Percentiles rank a stretch among this genome's conserved stretches.
Conservation (phyloP, 345 rosid genomes). For the Populus ilicifolia region DNA sequence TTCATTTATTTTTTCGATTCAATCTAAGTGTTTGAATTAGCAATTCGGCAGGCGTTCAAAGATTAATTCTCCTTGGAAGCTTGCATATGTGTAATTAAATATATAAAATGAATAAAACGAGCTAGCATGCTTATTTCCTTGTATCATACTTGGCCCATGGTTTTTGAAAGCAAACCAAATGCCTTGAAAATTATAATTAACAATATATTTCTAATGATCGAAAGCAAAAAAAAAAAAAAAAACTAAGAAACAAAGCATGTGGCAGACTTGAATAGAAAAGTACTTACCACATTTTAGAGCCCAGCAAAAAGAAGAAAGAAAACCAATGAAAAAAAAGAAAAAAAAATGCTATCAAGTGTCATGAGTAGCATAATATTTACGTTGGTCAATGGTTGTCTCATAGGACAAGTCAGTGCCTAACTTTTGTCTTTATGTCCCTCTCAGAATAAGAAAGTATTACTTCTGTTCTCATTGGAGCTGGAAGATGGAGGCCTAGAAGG, state of each 20-base stretch:
- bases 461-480: slow-evolving; percentile 34
- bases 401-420: slow-evolving; percentile 32
- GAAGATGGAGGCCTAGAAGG: slow-evolving; percentile 18
- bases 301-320: neutral
- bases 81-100: neutral
- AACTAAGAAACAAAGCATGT: neutral
- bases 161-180: neutral
- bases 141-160: neutral
- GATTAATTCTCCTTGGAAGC: neutral
- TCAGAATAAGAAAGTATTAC: slow-evolving; percentile 41
- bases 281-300: slow-evolving; percentile 1
- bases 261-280: neutral
- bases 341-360: neutral
- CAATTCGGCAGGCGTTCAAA: too few species aligned
- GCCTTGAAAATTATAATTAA: neutral
- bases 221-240: neutral
- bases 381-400: slow-evolving; percentile 22
- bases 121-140: neutral
- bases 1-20: too few species aligned
- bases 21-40: too few species aligned
- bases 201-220: neutral
- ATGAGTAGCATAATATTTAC: slow-evolving; percentile 18
- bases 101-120: neutral
- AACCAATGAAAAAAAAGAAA: neutral
- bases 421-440: slow-evolving; percentile 26